Percentiles rank a stretch among this genome's conserved stretches.
Evolutionary conservation across 2,329 filamentous ascomycete genomes (phyloP).

Genomic region (Scytalidium sp.): DNA sequence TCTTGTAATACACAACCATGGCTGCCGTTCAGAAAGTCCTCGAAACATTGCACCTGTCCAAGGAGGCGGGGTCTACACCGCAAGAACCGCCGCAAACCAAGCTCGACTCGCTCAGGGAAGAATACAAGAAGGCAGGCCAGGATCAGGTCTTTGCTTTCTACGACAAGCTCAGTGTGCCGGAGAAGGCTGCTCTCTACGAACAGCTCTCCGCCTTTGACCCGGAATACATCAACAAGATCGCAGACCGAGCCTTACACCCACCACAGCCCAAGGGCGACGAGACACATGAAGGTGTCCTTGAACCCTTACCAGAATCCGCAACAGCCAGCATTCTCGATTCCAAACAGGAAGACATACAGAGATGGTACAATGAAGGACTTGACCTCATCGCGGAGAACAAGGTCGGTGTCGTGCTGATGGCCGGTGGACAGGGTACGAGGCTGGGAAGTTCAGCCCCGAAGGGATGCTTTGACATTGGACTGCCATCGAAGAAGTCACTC

Average conservation of each 20-base stretch:
- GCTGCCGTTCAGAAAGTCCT: conserved; percentile 42
- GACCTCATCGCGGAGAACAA: conserved; percentile 65
- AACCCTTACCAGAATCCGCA: conserved; percentile 83
- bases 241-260: conserved; percentile 77
- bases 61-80: conserved; percentile 20
- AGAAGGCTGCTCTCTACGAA: conserved; percentile 76
- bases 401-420: conserved; percentile 89
- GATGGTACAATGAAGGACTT: conserved; percentile 76
- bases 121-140: conserved; percentile 73
- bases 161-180: conserved; percentile 68
- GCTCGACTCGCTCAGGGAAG: conserved; percentile 57
- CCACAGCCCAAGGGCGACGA: conserved; percentile 48
- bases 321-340: conserved; percentile 92
- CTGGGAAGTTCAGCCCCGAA: conserved; percentile 94
- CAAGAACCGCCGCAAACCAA: conserved; percentile 33
- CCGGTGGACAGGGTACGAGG: conserved; percentile 92
- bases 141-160: conserved; percentile 86
- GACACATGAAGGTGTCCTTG: conserved; percentile 48
- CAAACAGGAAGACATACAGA: conserved; percentile 69
- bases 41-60: conserved; percentile 34
- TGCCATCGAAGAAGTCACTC: conserved; percentile 88
- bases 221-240: conserved; percentile 81
- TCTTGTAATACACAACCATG: conserved; percentile 16
- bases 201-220: conserved; percentile 84
- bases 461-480: conserved; percentile 94